Evolutionary conservation across 306 rosid species (phyloP).

Genomic region (Fragaria ananassa): DNA sequence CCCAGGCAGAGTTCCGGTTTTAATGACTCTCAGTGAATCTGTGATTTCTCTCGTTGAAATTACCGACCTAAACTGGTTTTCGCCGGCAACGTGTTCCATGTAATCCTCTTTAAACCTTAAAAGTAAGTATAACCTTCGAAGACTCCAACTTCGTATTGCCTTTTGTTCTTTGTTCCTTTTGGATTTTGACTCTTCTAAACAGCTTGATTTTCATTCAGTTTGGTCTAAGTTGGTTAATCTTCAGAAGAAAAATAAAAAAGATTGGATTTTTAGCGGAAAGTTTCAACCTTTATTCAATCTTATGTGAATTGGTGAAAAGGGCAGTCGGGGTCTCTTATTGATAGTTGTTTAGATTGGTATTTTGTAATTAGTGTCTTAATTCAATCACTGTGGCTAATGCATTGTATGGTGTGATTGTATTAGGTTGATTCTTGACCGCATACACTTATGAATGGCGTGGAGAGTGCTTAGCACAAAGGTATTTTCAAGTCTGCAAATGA

Average conservation of each 20-base stretch:
- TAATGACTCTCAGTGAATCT: too few species aligned
- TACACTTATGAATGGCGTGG: constrained; percentile 84
- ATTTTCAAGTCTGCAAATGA: background rate
- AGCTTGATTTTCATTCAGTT: constrained; percentile 1
- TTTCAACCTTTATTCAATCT: background rate
- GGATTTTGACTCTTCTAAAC: too few species aligned
- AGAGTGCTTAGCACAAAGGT: constrained; percentile 63
- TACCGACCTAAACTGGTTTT: too few species aligned
- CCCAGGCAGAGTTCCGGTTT: too few species aligned
- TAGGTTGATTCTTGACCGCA: background rate
- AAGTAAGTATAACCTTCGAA: too few species aligned
- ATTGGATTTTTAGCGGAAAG: background rate
- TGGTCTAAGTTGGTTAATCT: background rate
- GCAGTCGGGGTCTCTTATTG: background rate
- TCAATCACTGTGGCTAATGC: constrained; percentile 7
- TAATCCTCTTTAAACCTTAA: too few species aligned
- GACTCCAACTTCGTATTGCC: too few species aligned
- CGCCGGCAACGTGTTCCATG: too few species aligned
- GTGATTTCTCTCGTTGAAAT: too few species aligned
- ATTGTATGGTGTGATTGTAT: background rate
- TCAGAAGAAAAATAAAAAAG: background rate
- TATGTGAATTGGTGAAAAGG: constrained; percentile 6
- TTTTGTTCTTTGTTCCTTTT: too few species aligned
- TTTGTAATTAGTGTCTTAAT: background rate
- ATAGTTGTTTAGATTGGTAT: background rate